Evolutionary conservation across 768 basidiomycete species (phyloP).

Genomic region (Leccinum longicurvipes): DNA sequence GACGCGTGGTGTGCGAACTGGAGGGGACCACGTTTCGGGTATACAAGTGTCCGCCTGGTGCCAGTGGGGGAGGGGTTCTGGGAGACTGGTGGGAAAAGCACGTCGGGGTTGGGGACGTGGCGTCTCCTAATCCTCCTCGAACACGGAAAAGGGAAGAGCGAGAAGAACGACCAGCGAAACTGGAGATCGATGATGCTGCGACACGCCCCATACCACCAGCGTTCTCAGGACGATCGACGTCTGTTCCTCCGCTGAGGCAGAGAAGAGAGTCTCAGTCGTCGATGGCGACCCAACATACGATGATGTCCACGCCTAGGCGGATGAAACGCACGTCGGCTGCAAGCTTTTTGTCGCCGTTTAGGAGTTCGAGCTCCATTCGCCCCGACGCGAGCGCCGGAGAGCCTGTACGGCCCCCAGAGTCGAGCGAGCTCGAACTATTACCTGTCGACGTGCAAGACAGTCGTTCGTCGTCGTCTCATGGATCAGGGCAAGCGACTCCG

Average conservation of each 20-base stretch:
- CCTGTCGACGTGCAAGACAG: conserved; percentile 22
- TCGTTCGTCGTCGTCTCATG: conserved; percentile 21
- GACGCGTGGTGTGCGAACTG: conserved; percentile 79
- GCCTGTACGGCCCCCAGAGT: conserved; percentile 2
- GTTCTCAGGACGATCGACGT: conserved; percentile 2
- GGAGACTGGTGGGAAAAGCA: conserved; percentile 78
- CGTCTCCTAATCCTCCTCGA: conserved; percentile 27
- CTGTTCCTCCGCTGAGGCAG: conserved; percentile 7
- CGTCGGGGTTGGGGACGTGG: conserved; percentile 68
- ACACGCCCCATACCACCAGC: neutral
- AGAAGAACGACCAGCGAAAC: conserved; percentile 24
- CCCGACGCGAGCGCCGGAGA: conserved; percentile 12
- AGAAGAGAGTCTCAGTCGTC: conserved; percentile 28
- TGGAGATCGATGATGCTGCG: conserved; percentile 15
- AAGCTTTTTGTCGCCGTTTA: conserved; percentile 29
- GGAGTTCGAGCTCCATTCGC: conserved; percentile 10
- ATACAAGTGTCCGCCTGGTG: conserved; percentile 50
- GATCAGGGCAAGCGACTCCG: conserved; percentile 13
- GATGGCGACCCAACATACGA: conserved; percentile 11
- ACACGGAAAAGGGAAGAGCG: conserved; percentile 25
- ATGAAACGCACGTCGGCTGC: conserved; percentile 27
- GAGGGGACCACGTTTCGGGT: conserved; percentile 90
- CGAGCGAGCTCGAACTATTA: conserved; percentile 21
- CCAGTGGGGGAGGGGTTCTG: conserved; percentile 48
- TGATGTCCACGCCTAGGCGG: conserved; percentile 13